Evolutionary conservation across 2,329 filamentous ascomycete genomes (phyloP).

Genomic region (Rutstroemia sp.): DNA sequence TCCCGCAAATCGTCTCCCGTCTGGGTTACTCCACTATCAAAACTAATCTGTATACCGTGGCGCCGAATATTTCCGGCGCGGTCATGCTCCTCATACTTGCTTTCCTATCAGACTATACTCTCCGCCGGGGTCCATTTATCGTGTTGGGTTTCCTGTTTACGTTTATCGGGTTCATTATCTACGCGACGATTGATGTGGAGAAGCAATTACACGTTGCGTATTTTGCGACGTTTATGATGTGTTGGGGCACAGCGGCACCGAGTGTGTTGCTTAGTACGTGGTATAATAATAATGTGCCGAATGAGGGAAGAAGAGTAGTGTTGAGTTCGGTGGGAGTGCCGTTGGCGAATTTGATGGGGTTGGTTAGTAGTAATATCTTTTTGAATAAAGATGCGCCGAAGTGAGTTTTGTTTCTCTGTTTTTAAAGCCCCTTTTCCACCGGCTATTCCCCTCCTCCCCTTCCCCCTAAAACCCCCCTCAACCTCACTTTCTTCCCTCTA

Average conservation of each 20-base stretch:
- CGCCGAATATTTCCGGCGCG: constrained; percentile 69
- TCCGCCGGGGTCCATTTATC: constrained; percentile 54
- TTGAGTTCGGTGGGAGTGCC: constrained; percentile 57
- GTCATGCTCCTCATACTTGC: constrained; percentile 65
- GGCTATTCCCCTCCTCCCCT: not conserved
- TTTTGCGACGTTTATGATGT: constrained; percentile 63
- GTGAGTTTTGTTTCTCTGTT: not conserved
- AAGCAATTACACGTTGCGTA: constrained; percentile 48
- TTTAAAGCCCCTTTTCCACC: no score
- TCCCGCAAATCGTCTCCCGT: constrained; percentile 47
- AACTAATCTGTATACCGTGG: constrained; percentile 77
- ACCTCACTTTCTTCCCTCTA: constrained; percentile 41
- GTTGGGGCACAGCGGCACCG: constrained; percentile 34
- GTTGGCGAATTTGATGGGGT: constrained; percentile 58
- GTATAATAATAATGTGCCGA: constrained; percentile 59
- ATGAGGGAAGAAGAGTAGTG: constrained; percentile 53
- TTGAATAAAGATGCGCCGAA: constrained; percentile 54
- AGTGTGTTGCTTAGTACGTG: constrained; percentile 27
- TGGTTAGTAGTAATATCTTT: constrained; percentile 65
- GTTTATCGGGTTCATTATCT: constrained; percentile 73
- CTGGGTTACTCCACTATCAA: constrained; percentile 43
- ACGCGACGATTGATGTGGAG: constrained; percentile 56
- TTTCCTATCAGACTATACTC: constrained; percentile 55
- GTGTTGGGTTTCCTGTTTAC: constrained; percentile 66
- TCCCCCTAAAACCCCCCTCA: no score